phyloP scores from a whole-genome alignment of 2,329 filamentous ascomycete species.

The Rutstroemia sydowiana region DNA sequence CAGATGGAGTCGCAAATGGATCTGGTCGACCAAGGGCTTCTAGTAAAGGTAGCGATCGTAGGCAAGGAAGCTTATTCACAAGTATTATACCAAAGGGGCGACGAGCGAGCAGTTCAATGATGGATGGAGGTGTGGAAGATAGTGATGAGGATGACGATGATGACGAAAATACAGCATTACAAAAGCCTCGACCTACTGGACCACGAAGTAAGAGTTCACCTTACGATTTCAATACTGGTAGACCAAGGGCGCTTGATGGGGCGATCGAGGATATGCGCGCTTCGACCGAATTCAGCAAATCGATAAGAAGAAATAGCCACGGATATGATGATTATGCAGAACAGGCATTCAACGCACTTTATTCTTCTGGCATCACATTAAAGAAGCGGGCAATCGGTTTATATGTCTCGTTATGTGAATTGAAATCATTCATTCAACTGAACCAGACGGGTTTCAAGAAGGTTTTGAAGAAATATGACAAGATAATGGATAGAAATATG shows the following conservation, averaged over 20 bases:
- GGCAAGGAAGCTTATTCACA: constrained; percentile 45
- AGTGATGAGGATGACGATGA: constrained; percentile 61
- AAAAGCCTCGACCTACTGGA: constrained; percentile 27
- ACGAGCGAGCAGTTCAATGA: constrained; percentile 37
- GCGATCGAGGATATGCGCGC: constrained; percentile 47
- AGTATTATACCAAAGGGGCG: constrained; percentile 38
- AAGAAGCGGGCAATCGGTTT: constrained; percentile 85
- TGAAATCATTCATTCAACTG: constrained; percentile 92
- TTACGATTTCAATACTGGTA: constrained; percentile 14
- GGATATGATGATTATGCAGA: constrained; percentile 75
- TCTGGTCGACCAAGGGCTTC: constrained; percentile 35
- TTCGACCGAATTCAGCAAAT: constrained; percentile 54
- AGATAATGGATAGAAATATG: constrained; percentile 78
- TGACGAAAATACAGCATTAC: constrained; percentile 42
- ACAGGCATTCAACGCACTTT: constrained; percentile 60
- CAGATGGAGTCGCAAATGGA: too few species aligned
- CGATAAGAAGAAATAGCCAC: constrained; percentile 53
- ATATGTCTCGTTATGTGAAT: constrained; percentile 88
- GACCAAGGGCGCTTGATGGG: too few species aligned
- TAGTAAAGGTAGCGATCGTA: constrained; percentile 36
- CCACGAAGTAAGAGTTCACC: constrained; percentile 30
- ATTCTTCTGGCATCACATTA: constrained; percentile 69
- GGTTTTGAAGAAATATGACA: constrained; percentile 97
- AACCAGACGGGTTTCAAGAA: constrained; percentile 97
- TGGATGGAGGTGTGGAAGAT: constrained; percentile 57